A percentile compares a stretch with the other conserved stretches of the same genome.
phyloP scores from a whole-genome alignment of 345 rosid genomes.

The Ceriops zippeliana region DNA sequence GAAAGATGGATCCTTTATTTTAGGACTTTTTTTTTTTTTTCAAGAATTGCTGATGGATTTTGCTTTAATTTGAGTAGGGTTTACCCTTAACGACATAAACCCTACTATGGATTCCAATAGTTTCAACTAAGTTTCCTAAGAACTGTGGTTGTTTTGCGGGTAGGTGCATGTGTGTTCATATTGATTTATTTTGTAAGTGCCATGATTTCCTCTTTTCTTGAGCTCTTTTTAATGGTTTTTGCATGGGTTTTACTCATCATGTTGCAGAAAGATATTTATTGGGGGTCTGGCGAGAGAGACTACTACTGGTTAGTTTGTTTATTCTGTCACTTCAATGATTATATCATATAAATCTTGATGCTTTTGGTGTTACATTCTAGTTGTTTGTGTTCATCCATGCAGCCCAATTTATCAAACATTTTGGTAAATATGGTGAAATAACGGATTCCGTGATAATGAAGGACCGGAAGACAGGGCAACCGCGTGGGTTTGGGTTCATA shows the following conservation, averaged over 20 bases:
- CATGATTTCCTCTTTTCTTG: no score
- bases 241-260: neutral
- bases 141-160: no score
- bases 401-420: constrained; percentile 73
- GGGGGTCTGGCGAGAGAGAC: constrained; percentile 86
- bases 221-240: neutral
- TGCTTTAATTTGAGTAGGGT: neutral
- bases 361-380: neutral
- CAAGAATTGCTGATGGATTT: neutral
- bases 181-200: no score
- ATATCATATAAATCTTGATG: neutral
- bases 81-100: no score
- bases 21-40: neutral
- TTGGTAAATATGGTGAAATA: constrained; percentile 81
- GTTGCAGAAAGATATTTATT: constrained; percentile 64
- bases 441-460: constrained; percentile 88
- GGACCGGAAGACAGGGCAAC: constrained; percentile 77
- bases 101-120: no score
- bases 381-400: constrained; percentile 12
- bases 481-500: constrained; percentile 89
- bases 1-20: neutral
- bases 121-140: no score
- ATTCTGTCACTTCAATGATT: neutral
- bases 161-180: no score
- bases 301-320: constrained; percentile 41